Evolutionary conservation across 2,329 filamentous ascomycete species (phyloP).

Genomic region (Colletotrichum karsti): DNA sequence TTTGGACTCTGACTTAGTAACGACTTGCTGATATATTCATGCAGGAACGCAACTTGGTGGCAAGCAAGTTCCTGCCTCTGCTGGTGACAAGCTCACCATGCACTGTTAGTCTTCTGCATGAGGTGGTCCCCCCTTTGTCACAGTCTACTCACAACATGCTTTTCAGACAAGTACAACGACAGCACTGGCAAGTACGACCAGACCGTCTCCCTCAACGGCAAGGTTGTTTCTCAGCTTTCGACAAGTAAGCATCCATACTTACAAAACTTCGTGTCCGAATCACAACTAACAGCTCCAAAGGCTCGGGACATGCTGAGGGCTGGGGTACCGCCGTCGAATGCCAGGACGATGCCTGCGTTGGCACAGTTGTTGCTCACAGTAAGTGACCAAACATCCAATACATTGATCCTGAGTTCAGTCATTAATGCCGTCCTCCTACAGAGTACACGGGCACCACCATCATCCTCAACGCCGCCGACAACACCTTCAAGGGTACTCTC

Average conservation of each 20-base stretch:
- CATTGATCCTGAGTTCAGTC: too few relatives aligned
- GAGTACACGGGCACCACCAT: neutral
- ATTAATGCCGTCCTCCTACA: too few relatives aligned
- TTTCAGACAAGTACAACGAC: slow-evolving; percentile 1
- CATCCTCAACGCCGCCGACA: neutral
- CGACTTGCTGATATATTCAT: too few relatives aligned
- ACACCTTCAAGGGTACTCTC: neutral
- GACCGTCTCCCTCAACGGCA: neutral
- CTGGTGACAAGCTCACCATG: neutral
- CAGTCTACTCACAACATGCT: accelerated
- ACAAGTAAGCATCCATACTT: neutral
- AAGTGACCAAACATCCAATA: neutral
- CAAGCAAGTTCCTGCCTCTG: neutral
- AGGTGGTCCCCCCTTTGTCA: neutral
- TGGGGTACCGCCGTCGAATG: slow-evolving; percentile 8
- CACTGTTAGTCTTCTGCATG: slow-evolving; percentile 1
- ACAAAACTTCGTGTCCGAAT: accelerated
- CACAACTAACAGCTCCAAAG: neutral
- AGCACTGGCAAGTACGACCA: slow-evolving; percentile 11
- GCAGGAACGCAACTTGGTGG: neutral
- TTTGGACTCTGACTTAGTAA: too few relatives aligned
- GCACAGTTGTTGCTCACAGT: slow-evolving; percentile 7
- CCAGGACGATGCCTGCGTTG: neutral
- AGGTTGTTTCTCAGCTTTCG: neutral
- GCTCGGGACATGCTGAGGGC: neutral